Percentiles rank a stretch among this genome's conserved stretches.
Evolutionary conservation across 2,329 filamentous ascomycete genomes (phyloP).

Genomic region (Cladosporium sp.): DNA sequence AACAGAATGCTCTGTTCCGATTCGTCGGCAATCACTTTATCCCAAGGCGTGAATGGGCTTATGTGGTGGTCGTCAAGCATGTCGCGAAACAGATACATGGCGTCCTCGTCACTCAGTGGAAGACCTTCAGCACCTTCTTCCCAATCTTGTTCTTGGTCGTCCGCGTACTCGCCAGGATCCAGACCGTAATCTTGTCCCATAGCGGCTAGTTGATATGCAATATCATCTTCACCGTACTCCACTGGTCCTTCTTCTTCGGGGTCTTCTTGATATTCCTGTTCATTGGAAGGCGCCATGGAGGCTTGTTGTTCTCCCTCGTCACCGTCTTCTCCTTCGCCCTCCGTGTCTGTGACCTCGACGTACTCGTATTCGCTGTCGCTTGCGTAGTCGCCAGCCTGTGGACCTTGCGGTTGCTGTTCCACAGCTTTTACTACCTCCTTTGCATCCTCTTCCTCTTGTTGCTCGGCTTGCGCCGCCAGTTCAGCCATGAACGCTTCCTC

Average conservation of each 20-base stretch:
- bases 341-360: slow-evolving; percentile 63
- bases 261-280: slow-evolving; percentile 56
- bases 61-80: slow-evolving; percentile 76
- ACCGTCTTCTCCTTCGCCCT: slow-evolving; percentile 42
- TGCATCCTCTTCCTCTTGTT: slow-evolving; percentile 57
- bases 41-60: slow-evolving; percentile 88
- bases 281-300: slow-evolving; percentile 44
- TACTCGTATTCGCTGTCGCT: slow-evolving; percentile 70
- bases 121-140: slow-evolving; percentile 69
- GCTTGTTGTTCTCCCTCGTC: slow-evolving; percentile 38
- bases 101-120: slow-evolving; percentile 69
- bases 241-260: slow-evolving; percentile 45
- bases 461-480: slow-evolving; percentile 23
- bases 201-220: slow-evolving; percentile 82
- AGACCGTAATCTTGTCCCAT: slow-evolving; percentile 84
- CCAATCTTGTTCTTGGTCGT: slow-evolving; percentile 51
- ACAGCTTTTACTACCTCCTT: slow-evolving; percentile 48
- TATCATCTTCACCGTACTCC: slow-evolving; percentile 91
- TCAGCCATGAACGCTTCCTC: slow-evolving; percentile 33
- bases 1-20: slow-evolving; percentile 70
- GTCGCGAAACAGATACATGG: slow-evolving; percentile 73
- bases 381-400: slow-evolving; percentile 41
- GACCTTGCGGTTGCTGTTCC: slow-evolving; percentile 15
- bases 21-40: slow-evolving; percentile 67
- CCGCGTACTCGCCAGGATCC: slow-evolving; percentile 71